Conservation (phyloP, 345 rosid genomes). For the Corchorus capsularis region DNA sequence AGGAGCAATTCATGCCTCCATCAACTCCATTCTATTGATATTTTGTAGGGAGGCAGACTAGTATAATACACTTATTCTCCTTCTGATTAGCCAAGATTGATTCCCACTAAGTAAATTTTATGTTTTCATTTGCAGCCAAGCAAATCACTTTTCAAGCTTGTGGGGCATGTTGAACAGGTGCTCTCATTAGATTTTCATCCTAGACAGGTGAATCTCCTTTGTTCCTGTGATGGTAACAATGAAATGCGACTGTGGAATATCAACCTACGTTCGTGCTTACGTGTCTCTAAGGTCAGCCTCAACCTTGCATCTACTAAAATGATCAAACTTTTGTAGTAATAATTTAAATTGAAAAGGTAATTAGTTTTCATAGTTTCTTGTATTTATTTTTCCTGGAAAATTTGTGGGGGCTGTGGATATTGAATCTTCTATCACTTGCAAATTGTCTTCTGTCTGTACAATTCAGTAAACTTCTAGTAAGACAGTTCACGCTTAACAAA, state of each 20-base stretch:
- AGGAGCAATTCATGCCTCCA: background rate
- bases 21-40: background rate
- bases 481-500: slow-evolving; percentile 6
- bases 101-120: background rate
- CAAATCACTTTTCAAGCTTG: slow-evolving; percentile 26
- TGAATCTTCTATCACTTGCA: background rate
- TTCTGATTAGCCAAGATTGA: background rate
- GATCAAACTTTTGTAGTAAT: background rate
- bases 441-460: background rate
- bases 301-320: background rate
- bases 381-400: background rate
- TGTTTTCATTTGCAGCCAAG: slow-evolving; percentile 27
- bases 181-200: slow-evolving; percentile 43
- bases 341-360: background rate
- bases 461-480: background rate
- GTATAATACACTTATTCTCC: background rate
- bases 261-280: slow-evolving; percentile 16
- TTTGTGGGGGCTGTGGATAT: too few relatives aligned
- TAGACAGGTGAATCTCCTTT: slow-evolving; percentile 28
- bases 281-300: slow-evolving; percentile 30
- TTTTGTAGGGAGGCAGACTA: background rate
- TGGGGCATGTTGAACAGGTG: slow-evolving; percentile 34
- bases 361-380: background rate
- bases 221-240: slow-evolving; percentile 35
- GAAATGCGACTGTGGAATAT: slow-evolving; percentile 40